Conservation (phyloP, 2,329 filamentous ascomycete genomes). For the Epichloe elymi region DNA sequence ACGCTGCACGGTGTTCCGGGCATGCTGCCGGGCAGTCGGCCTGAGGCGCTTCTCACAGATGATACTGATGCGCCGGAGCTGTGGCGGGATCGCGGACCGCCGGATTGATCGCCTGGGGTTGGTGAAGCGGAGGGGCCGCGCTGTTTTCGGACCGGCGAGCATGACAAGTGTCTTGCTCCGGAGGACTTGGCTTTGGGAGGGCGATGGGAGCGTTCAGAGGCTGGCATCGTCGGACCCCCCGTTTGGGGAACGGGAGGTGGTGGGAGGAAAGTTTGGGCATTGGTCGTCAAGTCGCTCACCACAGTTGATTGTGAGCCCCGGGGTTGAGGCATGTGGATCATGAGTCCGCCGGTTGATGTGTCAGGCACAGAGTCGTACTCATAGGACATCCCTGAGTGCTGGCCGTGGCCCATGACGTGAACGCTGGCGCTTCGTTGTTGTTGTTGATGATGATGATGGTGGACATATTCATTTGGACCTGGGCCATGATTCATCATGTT, state of each 20-base stretch:
- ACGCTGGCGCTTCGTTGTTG: slow-evolving; percentile 19
- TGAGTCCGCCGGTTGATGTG: slow-evolving; percentile 26
- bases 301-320: slow-evolving; percentile 21
- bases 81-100: slow-evolving; percentile 20
- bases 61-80: slow-evolving; percentile 25
- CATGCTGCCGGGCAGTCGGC: slow-evolving; percentile 19
- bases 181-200: slow-evolving; percentile 41
- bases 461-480: slow-evolving; percentile 10
- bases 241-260: slow-evolving; percentile 13
- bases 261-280: slow-evolving; percentile 22
- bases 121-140: slow-evolving; percentile 27
- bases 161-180: slow-evolving; percentile 34
- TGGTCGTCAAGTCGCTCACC: slow-evolving; percentile 21
- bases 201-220: slow-evolving; percentile 26
- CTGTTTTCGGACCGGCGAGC: slow-evolving; percentile 29
- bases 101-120: slow-evolving; percentile 18
- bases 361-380: slow-evolving; percentile 23
- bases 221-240: slow-evolving; percentile 6
- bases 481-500: slow-evolving; percentile 14
- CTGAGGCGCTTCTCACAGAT: slow-evolving; percentile 23
- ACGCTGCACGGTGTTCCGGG: slow-evolving; percentile 27
- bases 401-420: slow-evolving; percentile 27
- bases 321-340: slow-evolving; percentile 42
- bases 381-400: slow-evolving; percentile 27
- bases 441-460: neutral